A percentile compares a stretch with the other conserved stretches of the same genome.
phyloP scores from a whole-genome alignment of 2,329 filamentous ascomycete species.

The Periconia sp. region DNA sequence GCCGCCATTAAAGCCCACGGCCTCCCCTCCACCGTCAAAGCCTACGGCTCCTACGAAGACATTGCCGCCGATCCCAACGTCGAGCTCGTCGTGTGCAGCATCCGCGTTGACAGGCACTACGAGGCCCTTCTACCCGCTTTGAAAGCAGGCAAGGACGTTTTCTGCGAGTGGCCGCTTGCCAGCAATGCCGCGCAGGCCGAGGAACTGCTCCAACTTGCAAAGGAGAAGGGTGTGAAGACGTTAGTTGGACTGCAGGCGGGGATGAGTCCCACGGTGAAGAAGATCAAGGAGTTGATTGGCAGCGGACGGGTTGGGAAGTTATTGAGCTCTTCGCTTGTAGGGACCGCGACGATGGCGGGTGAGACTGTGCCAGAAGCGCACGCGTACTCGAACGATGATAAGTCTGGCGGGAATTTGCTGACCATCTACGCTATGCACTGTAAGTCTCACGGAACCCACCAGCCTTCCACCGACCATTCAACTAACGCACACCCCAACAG shows the following conservation, averaged over 20 bases:
- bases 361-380: conserved; percentile 21
- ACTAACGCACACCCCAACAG: conserved; percentile 6
- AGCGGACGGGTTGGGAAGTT: conserved; percentile 47
- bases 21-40: conserved; percentile 42
- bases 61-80: conserved; percentile 48
- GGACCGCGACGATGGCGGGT: conserved; percentile 13
- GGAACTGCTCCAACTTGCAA: conserved; percentile 45
- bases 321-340: conserved; percentile 31
- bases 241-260: conserved; percentile 51
- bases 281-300: conserved; percentile 44
- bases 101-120: conserved; percentile 46
- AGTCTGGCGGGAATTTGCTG: conserved; percentile 44
- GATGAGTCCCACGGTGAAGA: conserved; percentile 38
- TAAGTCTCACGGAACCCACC: background rate
- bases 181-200: conserved; percentile 41
- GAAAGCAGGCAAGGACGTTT: conserved; percentile 52
- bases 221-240: conserved; percentile 42
- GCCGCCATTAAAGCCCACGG: conserved; percentile 45
- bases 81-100: conserved; percentile 49
- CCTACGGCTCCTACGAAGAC: conserved; percentile 47
- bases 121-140: conserved; percentile 43
- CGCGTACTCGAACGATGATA: conserved; percentile 53
- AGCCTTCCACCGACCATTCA: background rate
- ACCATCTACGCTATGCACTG: conserved; percentile 41
- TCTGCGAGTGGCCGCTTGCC: conserved; percentile 52